Percentiles rank a stretch among this genome's conserved stretches.
Evolutionary conservation across 805 yeast species (phyloP).

Genomic region (Ogataea ganodermae): DNA sequence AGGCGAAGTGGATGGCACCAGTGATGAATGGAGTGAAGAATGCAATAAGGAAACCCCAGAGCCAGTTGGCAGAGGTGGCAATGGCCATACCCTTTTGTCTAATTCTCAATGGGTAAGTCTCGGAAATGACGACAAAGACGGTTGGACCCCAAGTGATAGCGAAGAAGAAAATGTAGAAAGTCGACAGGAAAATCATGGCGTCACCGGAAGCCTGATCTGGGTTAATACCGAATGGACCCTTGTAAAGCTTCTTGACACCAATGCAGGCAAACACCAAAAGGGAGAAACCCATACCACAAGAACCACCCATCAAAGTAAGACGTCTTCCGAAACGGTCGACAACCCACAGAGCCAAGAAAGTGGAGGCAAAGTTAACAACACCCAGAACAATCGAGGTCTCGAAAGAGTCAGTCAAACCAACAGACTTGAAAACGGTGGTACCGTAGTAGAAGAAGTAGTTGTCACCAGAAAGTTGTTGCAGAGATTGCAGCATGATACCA

Average conservation of each 20-base stretch:
- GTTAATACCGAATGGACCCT: slow-evolving; percentile 41
- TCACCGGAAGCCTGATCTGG: slow-evolving; percentile 55
- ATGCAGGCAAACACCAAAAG: slow-evolving; percentile 62
- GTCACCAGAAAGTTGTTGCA: slow-evolving; percentile 64
- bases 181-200: slow-evolving; percentile 65
- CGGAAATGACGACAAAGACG: slow-evolving; percentile 65
- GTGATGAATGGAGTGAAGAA: slow-evolving; percentile 61
- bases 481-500: slow-evolving; percentile 60
- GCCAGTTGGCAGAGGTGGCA: slow-evolving; percentile 67
- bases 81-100: slow-evolving; percentile 64
- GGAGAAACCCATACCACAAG: slow-evolving; percentile 54
- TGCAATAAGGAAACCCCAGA: slow-evolving; percentile 58
- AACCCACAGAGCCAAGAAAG: slow-evolving; percentile 52
- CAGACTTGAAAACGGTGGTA: slow-evolving; percentile 60
- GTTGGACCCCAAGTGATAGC: slow-evolving; percentile 81
- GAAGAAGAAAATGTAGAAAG: slow-evolving; percentile 64
- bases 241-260: slow-evolving; percentile 52
- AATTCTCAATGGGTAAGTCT: slow-evolving; percentile 66
- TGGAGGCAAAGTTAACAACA: slow-evolving; percentile 55
- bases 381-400: slow-evolving; percentile 62
- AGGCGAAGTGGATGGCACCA: slow-evolving; percentile 53
- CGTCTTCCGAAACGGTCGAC: slow-evolving; percentile 61
- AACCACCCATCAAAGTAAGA: slow-evolving; percentile 49
- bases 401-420: slow-evolving; percentile 58
- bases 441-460: slow-evolving; percentile 71